These are phyloP conservation scores for Nymphaea thermarum DNA, from an alignment of 164 flowering plant genomes.

Conservation along the genomic window DNA sequence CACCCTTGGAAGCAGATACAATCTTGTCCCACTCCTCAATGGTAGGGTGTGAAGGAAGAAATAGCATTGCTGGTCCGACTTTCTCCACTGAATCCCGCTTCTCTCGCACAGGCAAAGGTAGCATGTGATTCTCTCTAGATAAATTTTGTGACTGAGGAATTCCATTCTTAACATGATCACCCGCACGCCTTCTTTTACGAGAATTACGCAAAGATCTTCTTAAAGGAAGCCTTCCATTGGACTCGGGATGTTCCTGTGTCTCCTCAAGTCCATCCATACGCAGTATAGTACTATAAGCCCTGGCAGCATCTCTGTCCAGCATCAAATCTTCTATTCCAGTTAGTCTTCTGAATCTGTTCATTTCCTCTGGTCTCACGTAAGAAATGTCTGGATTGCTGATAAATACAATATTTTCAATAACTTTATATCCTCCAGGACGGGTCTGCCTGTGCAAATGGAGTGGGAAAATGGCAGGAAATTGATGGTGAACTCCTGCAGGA, in stretches of 20 bases:
- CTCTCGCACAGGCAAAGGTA: conserved; percentile 4
- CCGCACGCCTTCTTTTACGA: conserved; percentile 6
- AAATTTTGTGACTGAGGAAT: not conserved
- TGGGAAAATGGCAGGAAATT: conserved; percentile 43
- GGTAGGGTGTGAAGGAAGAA: conserved; percentile 40
- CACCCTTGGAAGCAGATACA: conserved; percentile 25
- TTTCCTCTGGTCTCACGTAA: conserved; percentile 20
- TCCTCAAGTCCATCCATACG: not conserved
- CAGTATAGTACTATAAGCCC: conserved; percentile 3
- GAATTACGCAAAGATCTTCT: conserved; percentile 1
- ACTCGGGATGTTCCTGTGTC: not conserved
- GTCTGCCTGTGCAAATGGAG: conserved; percentile 23
- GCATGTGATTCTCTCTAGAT: not conserved
- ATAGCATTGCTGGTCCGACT: conserved; percentile 27
- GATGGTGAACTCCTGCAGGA: conserved; percentile 9
- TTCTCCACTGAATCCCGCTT: conserved; percentile 6
- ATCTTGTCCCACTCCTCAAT: conserved; percentile 29
- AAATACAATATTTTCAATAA: conserved; percentile 28
- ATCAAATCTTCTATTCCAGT: conserved; percentile 21
- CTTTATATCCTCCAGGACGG: conserved; percentile 8
- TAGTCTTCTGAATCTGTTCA: conserved; percentile 40
- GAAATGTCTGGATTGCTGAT: conserved; percentile 25
- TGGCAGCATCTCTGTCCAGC: conserved; percentile 20
- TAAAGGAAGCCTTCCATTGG: conserved; percentile 6
- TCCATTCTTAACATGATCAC: conserved; percentile 1